phyloP scores from a whole-genome alignment of 2,329 filamentous ascomycete genomes.

The Pleomassaria siparia region DNA sequence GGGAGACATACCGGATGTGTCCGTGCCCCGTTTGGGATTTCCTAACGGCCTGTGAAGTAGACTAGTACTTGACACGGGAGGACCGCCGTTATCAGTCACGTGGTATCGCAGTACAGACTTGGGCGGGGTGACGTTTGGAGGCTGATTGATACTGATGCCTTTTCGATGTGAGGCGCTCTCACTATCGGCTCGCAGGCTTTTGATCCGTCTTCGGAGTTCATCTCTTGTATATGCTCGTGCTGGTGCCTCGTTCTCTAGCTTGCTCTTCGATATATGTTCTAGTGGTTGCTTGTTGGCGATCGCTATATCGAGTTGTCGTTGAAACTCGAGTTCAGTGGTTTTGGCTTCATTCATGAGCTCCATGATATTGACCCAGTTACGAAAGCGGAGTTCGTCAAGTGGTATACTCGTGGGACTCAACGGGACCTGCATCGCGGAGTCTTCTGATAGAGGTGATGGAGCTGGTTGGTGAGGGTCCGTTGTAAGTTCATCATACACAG shows the following conservation, averaged over 20 bases:
- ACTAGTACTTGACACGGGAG: not conserved
- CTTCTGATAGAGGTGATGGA: slow-evolving; percentile 12
- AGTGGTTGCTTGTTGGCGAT: slow-evolving; percentile 2
- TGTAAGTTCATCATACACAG: slow-evolving; percentile 49
- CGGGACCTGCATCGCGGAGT: slow-evolving; percentile 8
- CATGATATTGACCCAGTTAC: slow-evolving; percentile 53
- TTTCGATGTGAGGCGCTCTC: not conserved
- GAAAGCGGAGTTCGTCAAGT: slow-evolving; percentile 50
- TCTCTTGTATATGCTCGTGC: not conserved
- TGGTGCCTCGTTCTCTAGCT: not conserved
- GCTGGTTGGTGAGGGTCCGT: slow-evolving; percentile 42
- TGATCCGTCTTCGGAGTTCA: not conserved
- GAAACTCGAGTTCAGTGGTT: slow-evolving; percentile 15
- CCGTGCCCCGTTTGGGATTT: not conserved
- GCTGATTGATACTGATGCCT: not conserved
- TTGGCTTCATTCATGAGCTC: slow-evolving; percentile 47
- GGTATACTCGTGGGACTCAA: slow-evolving; percentile 44
- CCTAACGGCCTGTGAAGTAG: not conserved
- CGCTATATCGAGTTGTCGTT: slow-evolving; percentile 9
- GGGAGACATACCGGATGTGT: not conserved
- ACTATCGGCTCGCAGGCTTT: not conserved
- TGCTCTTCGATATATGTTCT: not conserved
- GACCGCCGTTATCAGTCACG: not conserved
- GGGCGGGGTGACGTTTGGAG: not conserved
- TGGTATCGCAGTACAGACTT: not conserved